Conservation (phyloP, 116 monocot species). For the Cymodocea nodosa region DNA sequence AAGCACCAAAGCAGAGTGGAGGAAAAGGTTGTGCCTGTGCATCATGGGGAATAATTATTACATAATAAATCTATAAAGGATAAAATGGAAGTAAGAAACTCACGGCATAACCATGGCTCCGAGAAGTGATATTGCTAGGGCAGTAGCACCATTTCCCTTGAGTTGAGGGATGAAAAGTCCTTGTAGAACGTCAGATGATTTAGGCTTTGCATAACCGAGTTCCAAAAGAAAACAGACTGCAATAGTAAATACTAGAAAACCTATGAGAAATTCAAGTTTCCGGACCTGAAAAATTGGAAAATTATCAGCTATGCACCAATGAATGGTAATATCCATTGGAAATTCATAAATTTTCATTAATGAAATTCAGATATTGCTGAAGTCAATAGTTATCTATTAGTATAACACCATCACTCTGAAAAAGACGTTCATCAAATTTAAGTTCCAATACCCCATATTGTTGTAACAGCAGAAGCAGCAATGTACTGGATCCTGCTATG, state of each 20-base stretch:
- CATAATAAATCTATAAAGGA: not conserved
- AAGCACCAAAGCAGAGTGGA: conserved; percentile 92
- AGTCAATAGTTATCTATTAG: no score
- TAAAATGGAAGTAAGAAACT: conserved; percentile 20
- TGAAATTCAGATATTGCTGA: no score
- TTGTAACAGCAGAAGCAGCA: conserved; percentile 71
- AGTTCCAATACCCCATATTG: conserved; percentile 77
- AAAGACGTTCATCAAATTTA: not conserved
- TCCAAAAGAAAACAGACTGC: conserved; percentile 74
- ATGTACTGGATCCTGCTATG: conserved; percentile 77
- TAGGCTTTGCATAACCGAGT: conserved; percentile 76
- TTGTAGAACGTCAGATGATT: conserved; percentile 48
- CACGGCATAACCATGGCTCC: conserved; percentile 99
- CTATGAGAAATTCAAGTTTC: conserved; percentile 82
- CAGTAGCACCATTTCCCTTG: conserved; percentile 90
- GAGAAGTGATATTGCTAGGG: conserved; percentile 84
- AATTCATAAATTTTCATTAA: no score
- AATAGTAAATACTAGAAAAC: conserved; percentile 65
- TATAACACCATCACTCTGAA: no score
- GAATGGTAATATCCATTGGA: not conserved
- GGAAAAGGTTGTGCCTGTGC: conserved; percentile 91
- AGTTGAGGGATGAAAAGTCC: conserved; percentile 90
- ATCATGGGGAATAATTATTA: not conserved
- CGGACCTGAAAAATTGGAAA: conserved; percentile 43
- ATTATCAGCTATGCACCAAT: not conserved